Percentiles rank a stretch among this genome's conserved stretches.
These are phyloP conservation scores for Fusarium oligoseptatum DNA, from an alignment of 2,329 filamentous ascomycete genomes.

Conservation along the genomic window DNA sequence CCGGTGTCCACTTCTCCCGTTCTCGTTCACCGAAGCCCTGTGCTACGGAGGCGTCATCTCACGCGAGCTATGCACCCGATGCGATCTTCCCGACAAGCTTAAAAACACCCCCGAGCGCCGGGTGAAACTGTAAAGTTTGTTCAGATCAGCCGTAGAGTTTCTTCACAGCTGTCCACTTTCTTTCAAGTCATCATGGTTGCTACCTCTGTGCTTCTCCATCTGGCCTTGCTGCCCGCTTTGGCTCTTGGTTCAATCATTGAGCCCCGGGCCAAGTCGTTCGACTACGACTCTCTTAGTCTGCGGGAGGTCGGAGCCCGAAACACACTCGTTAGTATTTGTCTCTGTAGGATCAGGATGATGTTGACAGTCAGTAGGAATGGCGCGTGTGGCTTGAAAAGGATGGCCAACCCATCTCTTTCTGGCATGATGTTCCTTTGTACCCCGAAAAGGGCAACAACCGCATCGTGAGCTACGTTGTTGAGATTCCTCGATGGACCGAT, in stretches of 20 bases:
- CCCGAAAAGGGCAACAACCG: conserved; percentile 51
- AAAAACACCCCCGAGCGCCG: conserved; percentile 20
- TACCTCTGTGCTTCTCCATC: conserved; percentile 24
- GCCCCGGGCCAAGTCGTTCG: conserved; percentile 37
- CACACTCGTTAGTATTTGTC: conserved; percentile 47
- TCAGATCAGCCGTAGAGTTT: background rate
- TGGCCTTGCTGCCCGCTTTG: conserved; percentile 39
- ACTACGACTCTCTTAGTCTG: conserved; percentile 47
- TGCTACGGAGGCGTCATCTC: conserved; percentile 12
- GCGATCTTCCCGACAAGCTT: conserved; percentile 24
- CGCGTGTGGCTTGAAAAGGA: conserved; percentile 56
- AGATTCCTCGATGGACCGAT: conserved; percentile 59
- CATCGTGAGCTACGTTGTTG: conserved; percentile 56
- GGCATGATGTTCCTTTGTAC: conserved; percentile 58
- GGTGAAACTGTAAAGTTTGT: conserved; percentile 11
- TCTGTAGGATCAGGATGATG: fast-evolving
- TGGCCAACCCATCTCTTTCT: conserved; percentile 56
- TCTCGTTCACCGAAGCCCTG: conserved; percentile 41
- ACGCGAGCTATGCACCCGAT: conserved; percentile 26
- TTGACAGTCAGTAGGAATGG: conserved; percentile 51
- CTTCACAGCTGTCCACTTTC: background rate
- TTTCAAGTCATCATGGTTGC: conserved; percentile 32
- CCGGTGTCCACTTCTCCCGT: background rate
- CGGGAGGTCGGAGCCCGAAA: conserved; percentile 56
- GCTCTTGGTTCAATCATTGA: conserved; percentile 27